Conservation (phyloP, 345 rosid genomes). For the Balakata baccata region DNA sequence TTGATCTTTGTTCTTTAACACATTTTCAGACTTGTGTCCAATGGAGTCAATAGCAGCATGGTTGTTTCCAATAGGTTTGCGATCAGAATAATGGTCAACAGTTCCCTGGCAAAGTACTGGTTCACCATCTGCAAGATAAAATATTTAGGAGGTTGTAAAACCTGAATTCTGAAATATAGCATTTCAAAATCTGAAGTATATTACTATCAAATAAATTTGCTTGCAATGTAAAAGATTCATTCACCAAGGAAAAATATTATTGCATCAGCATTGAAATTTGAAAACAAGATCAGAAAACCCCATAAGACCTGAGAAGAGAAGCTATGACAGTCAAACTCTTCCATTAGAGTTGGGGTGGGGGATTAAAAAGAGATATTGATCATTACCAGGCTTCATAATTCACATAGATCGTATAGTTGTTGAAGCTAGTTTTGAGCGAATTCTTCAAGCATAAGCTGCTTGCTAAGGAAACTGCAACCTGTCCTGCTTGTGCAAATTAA, state of each 20-base stretch:
- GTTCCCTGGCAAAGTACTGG: conserved; percentile 35
- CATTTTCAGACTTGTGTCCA: conserved; percentile 34
- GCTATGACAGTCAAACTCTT: background rate
- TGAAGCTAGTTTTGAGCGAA: conserved; percentile 23
- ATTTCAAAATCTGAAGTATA: background rate
- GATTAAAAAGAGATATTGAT: background rate
- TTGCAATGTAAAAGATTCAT: background rate
- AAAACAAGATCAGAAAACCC: too few species aligned
- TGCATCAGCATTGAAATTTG: background rate
- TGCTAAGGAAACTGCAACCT: conserved; percentile 2
- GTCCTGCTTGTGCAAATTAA: conserved; percentile 23
- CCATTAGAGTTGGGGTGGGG: too few species aligned
- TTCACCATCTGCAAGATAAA: conserved; percentile 51
- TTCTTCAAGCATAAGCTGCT: conserved; percentile 27
- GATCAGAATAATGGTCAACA: conserved; percentile 29
- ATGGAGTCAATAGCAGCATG: conserved; percentile 35
- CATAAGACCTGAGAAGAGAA: background rate
- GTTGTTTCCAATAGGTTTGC: conserved; percentile 33
- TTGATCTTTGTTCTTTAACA: conserved; percentile 28
- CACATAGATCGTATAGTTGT: conserved; percentile 24
- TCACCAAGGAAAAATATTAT: background rate
- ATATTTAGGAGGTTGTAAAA: conserved; percentile 13
- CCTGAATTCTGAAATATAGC: background rate
- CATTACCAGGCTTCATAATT: conserved; percentile 63
- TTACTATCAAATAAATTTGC: background rate